Evolutionary conservation across 2,329 filamentous ascomycete species (phyloP).

Genomic region (Metarhizium guizhouense): DNA sequence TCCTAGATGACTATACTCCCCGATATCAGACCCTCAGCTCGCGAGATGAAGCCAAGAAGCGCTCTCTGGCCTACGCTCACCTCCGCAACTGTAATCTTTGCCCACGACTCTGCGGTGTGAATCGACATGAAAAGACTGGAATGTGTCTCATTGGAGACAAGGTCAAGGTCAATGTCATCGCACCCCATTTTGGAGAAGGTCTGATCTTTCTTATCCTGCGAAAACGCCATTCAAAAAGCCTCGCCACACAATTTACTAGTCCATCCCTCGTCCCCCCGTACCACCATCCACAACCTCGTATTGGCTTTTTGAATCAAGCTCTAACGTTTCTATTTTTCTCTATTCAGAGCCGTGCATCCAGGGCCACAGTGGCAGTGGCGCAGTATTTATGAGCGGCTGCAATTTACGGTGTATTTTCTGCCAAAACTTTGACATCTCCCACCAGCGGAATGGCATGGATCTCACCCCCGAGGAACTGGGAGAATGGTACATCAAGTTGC

Average conservation of each 20-base stretch:
- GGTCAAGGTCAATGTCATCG: constrained; percentile 75
- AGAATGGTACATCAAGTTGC: constrained; percentile 76
- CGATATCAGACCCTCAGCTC: constrained; percentile 62
- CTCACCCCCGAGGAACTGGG: constrained; percentile 70
- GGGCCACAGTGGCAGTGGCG: constrained; percentile 70
- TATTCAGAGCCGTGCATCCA: constrained; percentile 66
- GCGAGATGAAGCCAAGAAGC: constrained; percentile 62
- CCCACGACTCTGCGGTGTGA: constrained; percentile 66
- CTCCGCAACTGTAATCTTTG: constrained; percentile 74
- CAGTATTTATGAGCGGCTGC: constrained; percentile 72
- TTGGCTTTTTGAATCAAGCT: background rate
- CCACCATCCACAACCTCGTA: no score
- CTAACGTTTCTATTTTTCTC: background rate
- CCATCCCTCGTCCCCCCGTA: background rate
- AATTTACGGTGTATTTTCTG: constrained; percentile 69
- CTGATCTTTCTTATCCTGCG: constrained; percentile 13
- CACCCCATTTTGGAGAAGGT: constrained; percentile 76
- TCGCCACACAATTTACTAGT: background rate
- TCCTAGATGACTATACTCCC: constrained; percentile 66
- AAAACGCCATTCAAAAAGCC: background rate
- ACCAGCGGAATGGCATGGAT: constrained; percentile 73
- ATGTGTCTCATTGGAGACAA: constrained; percentile 69
- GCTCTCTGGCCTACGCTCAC: constrained; percentile 64
- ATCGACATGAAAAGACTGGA: constrained; percentile 71
- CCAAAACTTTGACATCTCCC: constrained; percentile 77